Base-by-base conservation (phyloP, 1,139 yeast genomes). In the Kodamaea arcana region DNA sequence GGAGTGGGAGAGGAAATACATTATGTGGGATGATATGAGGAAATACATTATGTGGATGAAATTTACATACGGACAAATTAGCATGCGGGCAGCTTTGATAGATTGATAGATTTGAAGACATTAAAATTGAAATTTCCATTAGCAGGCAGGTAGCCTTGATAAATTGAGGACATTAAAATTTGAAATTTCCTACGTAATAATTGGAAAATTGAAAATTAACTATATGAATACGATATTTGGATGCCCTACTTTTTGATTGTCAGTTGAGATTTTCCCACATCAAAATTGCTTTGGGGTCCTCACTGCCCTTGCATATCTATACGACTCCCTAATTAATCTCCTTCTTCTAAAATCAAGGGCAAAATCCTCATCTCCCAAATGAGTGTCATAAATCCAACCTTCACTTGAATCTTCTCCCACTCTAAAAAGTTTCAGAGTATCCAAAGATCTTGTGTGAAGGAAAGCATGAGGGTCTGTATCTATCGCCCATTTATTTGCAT, bases 401-500 rank as follows among this genome's bases (percentile, higher is more conserved):
- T 27, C 30, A 7, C 22, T 4, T 12, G 12, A 4, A 50, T 58
- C 12, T 63, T 39, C 25, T 3, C 26, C 31, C 6, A 40, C 32
- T 25, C 37, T 27, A 60, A 48, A 31, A 50, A 45, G 7, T 32
- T 39, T 23, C 12, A 30, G 24, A 17, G 52, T 48, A 15, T 47
- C 38, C 12, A 72, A 50, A 1, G 62, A 69, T 31, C 83, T 62
- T 24, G 69, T 74, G 1, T 50, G 42, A 4, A 80, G 65, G 80
- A 94, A 85, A 1, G 50, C 48, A 2, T 46, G 48, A 0, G 84
- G 78, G 18, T 72, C 52, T 9, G 51, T 47, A 50, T 86, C 95
- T 9, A 80, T 62, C 31, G 59, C 60, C 97, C 97, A 88, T n/a
- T 67, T 66, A 29, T 71, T 67, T 25, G 76, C 77, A 18, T 60